Evolutionary conservation across 495 filamentous ascomycete genomes (phyloP).

Genomic region (Evansstolkia leycettana): DNA sequence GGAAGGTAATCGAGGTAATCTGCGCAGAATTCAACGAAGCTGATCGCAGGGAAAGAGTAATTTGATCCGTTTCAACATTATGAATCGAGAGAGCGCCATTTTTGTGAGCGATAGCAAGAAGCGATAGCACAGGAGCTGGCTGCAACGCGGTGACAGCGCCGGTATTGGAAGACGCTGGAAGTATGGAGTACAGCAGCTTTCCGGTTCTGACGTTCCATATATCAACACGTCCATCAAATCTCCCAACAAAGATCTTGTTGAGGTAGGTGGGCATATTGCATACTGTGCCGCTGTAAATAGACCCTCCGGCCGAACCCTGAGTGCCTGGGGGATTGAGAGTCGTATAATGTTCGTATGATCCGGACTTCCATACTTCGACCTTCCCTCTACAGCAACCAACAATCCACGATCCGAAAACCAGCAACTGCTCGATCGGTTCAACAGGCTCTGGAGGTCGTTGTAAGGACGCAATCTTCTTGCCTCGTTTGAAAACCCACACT

Average conservation of each 20-base stretch:
- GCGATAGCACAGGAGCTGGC: constrained; percentile 66
- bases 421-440: constrained; percentile 65
- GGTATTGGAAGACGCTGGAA: constrained; percentile 50
- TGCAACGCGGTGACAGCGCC: constrained; percentile 74
- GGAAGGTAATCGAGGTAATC: constrained; percentile 78
- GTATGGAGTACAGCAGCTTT: constrained; percentile 74
- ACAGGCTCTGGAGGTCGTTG: constrained; percentile 45
- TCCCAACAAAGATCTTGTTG: constrained; percentile 87
- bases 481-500: constrained; percentile 89
- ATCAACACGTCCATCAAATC: constrained; percentile 78
- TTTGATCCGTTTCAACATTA: constrained; percentile 64
- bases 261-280: constrained; percentile 83
- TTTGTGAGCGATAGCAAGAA: constrained; percentile 81
- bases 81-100: constrained; percentile 67
- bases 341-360: constrained; percentile 81
- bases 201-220: constrained; percentile 95
- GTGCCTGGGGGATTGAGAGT: constrained; percentile 45
- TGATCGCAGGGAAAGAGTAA: constrained; percentile 51
- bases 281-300: constrained; percentile 57
- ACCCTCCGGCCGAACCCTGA: constrained; percentile 30
- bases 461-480: constrained; percentile 72
- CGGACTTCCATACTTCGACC: constrained; percentile 80
- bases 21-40: constrained; percentile 36
- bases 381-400: constrained; percentile 63
- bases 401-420: constrained; percentile 86